Conservation (phyloP, 257 asterid genomes). For the Plantago elongata region DNA sequence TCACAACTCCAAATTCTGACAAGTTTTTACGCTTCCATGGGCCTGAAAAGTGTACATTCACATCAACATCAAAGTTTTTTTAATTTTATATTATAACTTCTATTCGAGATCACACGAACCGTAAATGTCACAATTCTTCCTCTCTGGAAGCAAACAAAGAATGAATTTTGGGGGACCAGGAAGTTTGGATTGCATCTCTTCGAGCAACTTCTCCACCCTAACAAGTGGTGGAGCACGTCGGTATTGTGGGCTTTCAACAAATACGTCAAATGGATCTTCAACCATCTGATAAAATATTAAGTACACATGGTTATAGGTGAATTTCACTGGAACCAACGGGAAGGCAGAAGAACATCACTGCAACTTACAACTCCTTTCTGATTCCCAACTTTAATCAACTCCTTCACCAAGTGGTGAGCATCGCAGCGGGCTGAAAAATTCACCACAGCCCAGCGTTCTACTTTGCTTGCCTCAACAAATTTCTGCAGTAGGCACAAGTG, state of each 20-base stretch:
- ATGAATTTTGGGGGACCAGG: slow-evolving; percentile 74
- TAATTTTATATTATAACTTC: slow-evolving; percentile 1
- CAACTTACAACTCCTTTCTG: slow-evolving; percentile 74
- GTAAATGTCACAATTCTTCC: slow-evolving; percentile 71
- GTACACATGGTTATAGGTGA: not conserved
- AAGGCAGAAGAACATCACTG: not conserved
- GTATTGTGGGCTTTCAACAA: slow-evolving; percentile 56
- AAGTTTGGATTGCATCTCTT: slow-evolving; percentile 53
- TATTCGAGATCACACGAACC: slow-evolving; percentile 39
- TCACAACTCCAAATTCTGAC: slow-evolving; percentile 73
- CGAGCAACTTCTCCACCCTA: slow-evolving; percentile 81
- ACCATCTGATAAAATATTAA: slow-evolving; percentile 4
- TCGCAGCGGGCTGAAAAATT: slow-evolving; percentile 91
- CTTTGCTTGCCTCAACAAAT: slow-evolving; percentile 50
- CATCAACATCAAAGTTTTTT: slow-evolving; percentile 7
- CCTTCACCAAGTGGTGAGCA: slow-evolving; percentile 40
- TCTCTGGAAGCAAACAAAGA: slow-evolving; percentile 75
- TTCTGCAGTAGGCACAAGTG: slow-evolving; percentile 37
- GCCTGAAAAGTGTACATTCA: slow-evolving; percentile 32
- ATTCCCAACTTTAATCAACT: slow-evolving; percentile 56
- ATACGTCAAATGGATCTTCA: slow-evolving; percentile 28
- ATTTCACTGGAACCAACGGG: not conserved
- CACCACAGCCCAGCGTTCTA: slow-evolving; percentile 75
- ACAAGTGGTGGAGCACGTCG: slow-evolving; percentile 65
- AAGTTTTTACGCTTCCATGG: slow-evolving; percentile 84